A percentile compares a stretch with the other conserved stretches of the same genome.
Evolutionary conservation across 768 basidiomycete species (phyloP).

Genomic region (Tricholoma terreum): DNA sequence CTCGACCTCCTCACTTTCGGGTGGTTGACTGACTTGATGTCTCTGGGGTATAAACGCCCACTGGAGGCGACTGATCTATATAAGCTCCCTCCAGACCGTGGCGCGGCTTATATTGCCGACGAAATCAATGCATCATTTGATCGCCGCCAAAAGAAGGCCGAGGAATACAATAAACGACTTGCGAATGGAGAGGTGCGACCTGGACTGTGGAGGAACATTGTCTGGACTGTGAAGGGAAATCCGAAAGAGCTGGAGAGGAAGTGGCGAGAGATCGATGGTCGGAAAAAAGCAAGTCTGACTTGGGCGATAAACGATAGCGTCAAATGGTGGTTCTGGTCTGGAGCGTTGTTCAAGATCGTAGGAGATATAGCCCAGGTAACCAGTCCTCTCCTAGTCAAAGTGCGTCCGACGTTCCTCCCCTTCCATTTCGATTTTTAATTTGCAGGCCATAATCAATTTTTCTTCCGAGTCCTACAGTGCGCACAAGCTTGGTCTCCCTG

Average conservation of each 20-base stretch:
- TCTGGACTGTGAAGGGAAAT: constrained; percentile 61
- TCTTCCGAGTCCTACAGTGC: constrained; percentile 57
- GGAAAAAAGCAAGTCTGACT: constrained; percentile 57
- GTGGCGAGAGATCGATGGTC: constrained; percentile 66
- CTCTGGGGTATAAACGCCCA: constrained; percentile 75
- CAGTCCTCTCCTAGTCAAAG: constrained; percentile 77
- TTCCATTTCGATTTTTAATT: neutral
- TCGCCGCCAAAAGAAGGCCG: constrained; percentile 49
- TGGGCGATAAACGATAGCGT: constrained; percentile 76
- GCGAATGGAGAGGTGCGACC: constrained; percentile 62
- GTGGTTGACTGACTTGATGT: constrained; percentile 74
- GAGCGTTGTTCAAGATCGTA: constrained; percentile 55
- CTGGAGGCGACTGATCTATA: constrained; percentile 80
- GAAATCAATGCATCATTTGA: constrained; percentile 66
- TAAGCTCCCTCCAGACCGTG: constrained; percentile 64
- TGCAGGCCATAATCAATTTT: constrained; percentile 71
- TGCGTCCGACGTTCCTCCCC: constrained; percentile 23
- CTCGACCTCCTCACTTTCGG: constrained; percentile 60
- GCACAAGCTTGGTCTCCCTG: constrained; percentile 32
- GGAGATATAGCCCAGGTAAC: constrained; percentile 72
- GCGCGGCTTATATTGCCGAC: constrained; percentile 57
- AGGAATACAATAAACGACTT: constrained; percentile 69
- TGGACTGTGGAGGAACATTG: constrained; percentile 44
- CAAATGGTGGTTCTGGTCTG: constrained; percentile 76
- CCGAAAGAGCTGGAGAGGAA: constrained; percentile 52